Base-by-base conservation (phyloP, 768 basidiomycete genomes). In the Lentinula sp. region DNA sequence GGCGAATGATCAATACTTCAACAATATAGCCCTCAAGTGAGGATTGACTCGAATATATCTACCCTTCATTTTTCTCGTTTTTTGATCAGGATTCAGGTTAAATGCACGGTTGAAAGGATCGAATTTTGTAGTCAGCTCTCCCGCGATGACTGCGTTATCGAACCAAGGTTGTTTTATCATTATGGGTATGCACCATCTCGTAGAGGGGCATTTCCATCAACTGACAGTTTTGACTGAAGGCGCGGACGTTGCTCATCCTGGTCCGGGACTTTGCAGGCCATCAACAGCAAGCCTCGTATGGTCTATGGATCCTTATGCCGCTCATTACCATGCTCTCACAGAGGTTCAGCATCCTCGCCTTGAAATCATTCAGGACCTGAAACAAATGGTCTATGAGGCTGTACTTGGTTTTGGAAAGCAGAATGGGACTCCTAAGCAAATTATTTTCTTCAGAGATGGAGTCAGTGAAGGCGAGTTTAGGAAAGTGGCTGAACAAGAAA, bases 231-330 rank as follows among this genome's bases (percentile, higher is more conserved):
- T 4, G 43, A 3, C 28, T 58, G 15, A 34, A 83, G 83, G 84
- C n/a, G 81, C 82, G 8, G 84, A 84, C 66, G 79, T 89, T 0
- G 78, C 82, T 6, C 89, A 91, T 63, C 84, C 88, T 0, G 78
- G 79, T 0, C 82, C 87, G 11, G 85, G 86, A 0, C 65, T 78
- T 0, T 53, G 64, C 0, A 70, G 74, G 37, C 83, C 89, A 0
- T 89, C 88, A 0, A 74, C 88, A 0, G 76, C 87, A 0, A 78
- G 81, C 1, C 65, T 89, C 0, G 88, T 90, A 0, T 82, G 76
- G 1, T 89, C 87, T 0, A 72, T 73, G 21, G 84, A 89, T 57
- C 13, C 0, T 0, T 60, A 69, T 0, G 82, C 77, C 0, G 77
- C 77, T 16, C 74, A 71, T 10, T 90, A 88, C 53, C 69, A 70